Percentiles rank a stretch among this genome's conserved stretches.
Conservation (phyloP, 2,329 filamentous ascomycete genomes). For the Incumbomyces lentus region DNA sequence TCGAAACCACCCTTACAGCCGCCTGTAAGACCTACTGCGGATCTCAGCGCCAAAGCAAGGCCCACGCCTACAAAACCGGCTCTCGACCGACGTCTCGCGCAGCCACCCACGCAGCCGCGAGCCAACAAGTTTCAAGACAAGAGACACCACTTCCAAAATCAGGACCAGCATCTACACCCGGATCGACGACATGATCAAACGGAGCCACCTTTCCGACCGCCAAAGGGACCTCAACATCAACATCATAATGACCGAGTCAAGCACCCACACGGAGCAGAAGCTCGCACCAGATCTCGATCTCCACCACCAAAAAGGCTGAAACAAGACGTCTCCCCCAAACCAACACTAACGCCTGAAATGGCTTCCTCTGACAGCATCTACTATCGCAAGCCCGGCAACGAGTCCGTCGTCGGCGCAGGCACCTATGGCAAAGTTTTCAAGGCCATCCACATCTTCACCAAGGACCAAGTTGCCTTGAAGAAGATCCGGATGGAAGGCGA, state of each 20-base stretch:
- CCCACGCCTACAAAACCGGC: constrained; percentile 20
- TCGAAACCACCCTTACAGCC: constrained; percentile 54
- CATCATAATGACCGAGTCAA: constrained; percentile 4
- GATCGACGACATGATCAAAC: constrained; percentile 30
- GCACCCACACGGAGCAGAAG: constrained; percentile 25
- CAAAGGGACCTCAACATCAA: constrained; percentile 5
- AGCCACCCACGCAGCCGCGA: constrained; percentile 29
- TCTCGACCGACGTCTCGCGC: constrained; percentile 25
- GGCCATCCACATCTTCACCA: constrained; percentile 84
- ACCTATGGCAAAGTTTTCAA: constrained; percentile 97
- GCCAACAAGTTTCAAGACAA: constrained; percentile 33
- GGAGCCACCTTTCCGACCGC: constrained; percentile 20
- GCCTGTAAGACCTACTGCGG: constrained; percentile 41
- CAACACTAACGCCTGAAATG: constrained; percentile 60
- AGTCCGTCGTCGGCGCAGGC: constrained; percentile 88
- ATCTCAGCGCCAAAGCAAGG: constrained; percentile 32
- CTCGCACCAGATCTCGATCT: constrained; percentile 34
- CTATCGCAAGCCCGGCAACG: constrained; percentile 91
- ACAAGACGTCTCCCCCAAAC: constrained; percentile 44
- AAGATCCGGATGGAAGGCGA: constrained; percentile 91
- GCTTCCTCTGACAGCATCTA: constrained; percentile 79
- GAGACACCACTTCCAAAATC: constrained; percentile 27
- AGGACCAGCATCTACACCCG: constrained; percentile 21
- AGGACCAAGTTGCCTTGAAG: constrained; percentile 72
- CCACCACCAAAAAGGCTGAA: constrained; percentile 15